Evolutionary conservation across 306 rosid species (phyloP), one percentile per base, ranked within the genome.

Genomic region (Citrullus amarus): DNA sequence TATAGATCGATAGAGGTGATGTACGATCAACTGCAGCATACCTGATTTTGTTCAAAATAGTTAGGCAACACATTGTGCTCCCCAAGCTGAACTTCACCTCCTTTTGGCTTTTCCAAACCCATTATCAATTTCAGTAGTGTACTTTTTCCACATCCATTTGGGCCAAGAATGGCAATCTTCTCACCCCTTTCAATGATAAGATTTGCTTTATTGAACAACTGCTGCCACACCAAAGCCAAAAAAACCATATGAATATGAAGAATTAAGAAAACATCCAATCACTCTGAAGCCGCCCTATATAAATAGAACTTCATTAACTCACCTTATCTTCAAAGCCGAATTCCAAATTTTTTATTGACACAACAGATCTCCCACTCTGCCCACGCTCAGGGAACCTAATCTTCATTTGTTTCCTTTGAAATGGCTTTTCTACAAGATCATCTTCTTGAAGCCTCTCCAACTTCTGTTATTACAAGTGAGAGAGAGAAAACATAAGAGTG

Each of bases 41-140:
- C 98, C 98, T 95, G 98, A 87, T 95, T 95, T 87, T 95, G 98
- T 86, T 92, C 98, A 84, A 95, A 95, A 88, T 95, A 95, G 89
- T 95, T 95, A 1, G 98, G 97, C 15, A 95, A 86, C 77, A 92
- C 93, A 74, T 91, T 89, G 79, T 95, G 98, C 96, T 92, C 98
- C 79, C 97, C 98, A 81, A 91, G 89, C 79, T 87, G 78, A 77
- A 92, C 89, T 85, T 92, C 98, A 75, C 98, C 98, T 22, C 88
- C 80, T 51, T 16, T 76, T 66, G 97, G 92, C 85, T 91, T 92
- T 84, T 88, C 91, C 62, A 95, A 86, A 71, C 97, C 97, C 98
- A 92, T 87, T 63, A 92, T 87, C 82, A 95, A 83, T 88, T 92
- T 95, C 79, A 95, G 91, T 90, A 95, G 88, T 56, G 97, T 88